Conservation (phyloP, 108 stramenopile species). For the Nitzschia sp. region DNA sequence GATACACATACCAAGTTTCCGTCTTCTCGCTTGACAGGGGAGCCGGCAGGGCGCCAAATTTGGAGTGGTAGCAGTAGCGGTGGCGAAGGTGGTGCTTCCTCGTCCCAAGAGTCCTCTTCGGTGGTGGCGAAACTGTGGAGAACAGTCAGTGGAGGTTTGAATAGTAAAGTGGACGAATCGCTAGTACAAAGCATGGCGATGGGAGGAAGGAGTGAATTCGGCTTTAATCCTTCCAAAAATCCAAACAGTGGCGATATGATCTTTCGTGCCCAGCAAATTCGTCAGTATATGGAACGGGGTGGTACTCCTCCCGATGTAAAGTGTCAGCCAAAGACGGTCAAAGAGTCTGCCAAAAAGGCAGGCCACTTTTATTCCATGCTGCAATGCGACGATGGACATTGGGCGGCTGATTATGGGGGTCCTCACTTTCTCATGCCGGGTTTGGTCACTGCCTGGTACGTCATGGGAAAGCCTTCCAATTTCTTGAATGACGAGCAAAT, state of each 20-base stretch:
- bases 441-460: slow-evolving; percentile 89
- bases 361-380: slow-evolving; percentile 83
- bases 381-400: slow-evolving; percentile 90
- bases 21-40: slow-evolving; percentile 55
- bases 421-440: slow-evolving; percentile 98
- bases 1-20: slow-evolving; percentile 45
- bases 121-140: neutral
- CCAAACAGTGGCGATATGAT: slow-evolving; percentile 74
- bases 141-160: slow-evolving; percentile 1
- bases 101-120: neutral
- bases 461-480: slow-evolving; percentile 65
- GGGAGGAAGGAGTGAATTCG: slow-evolving; percentile 56
- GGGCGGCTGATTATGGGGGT: slow-evolving; percentile 98
- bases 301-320: slow-evolving; percentile 28
- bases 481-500: slow-evolving; percentile 62
- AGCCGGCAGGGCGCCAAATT: slow-evolving; percentile 76
- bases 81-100: too few species aligned
- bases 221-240: slow-evolving; percentile 82
- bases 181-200: slow-evolving; percentile 9
- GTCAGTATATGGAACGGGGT: slow-evolving; percentile 51
- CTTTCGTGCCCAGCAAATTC: slow-evolving; percentile 81
- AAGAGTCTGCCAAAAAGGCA: slow-evolving; percentile 65
- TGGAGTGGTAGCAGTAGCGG: slow-evolving; percentile 44
- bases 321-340: slow-evolving; percentile 39
- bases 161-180: slow-evolving; percentile 6